Percentiles rank a stretch among this genome's conserved stretches.
These are phyloP conservation scores for Paraphoma chrysanthemicola DNA, from an alignment of 2,329 filamentous ascomycete genomes.

Conservation along the genomic window DNA sequence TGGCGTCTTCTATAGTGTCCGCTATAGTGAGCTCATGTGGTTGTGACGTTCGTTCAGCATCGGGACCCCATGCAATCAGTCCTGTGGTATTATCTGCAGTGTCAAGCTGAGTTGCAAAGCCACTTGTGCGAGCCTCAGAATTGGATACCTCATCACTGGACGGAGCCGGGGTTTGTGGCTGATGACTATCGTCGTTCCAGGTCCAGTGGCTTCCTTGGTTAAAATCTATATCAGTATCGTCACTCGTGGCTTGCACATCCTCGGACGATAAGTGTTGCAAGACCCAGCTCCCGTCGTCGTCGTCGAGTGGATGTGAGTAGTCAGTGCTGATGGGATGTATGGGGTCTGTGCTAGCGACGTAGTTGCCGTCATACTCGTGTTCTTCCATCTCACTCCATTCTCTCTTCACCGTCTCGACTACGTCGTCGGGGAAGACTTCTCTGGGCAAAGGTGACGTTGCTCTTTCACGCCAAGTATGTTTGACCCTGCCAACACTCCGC, in stretches of 20 bases:
- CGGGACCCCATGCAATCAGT: background rate
- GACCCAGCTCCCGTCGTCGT: conserved; percentile 17
- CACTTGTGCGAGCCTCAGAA: background rate
- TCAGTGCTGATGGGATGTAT: conserved; percentile 27
- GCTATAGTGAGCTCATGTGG: background rate
- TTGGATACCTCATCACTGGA: too few relatives aligned
- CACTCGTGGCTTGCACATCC: background rate
- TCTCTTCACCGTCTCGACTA: conserved; percentile 6
- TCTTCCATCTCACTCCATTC: conserved; percentile 8
- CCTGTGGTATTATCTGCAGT: background rate
- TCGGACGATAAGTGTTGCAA: conserved; percentile 7
- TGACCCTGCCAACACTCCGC: conserved; percentile 8
- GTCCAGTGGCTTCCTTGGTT: background rate
- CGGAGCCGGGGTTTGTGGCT: background rate
- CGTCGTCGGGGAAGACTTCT: conserved; percentile 28
- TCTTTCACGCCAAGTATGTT: background rate
- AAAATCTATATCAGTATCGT: conserved; percentile 3
- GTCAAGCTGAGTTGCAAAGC: background rate
- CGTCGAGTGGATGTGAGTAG: conserved; percentile 18
- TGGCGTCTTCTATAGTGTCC: background rate
- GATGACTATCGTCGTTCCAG: conserved; percentile 9
- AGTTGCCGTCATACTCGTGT: conserved; percentile 24
- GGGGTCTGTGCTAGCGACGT: conserved; percentile 28
- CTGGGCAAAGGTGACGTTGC: conserved; percentile 15
- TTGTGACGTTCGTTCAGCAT: background rate